A percentile compares a stretch with the other conserved stretches of the same genome.
Evolutionary conservation across 2,329 filamentous ascomycete genomes (phyloP).

Genomic region (Geosmithia morbida): DNA sequence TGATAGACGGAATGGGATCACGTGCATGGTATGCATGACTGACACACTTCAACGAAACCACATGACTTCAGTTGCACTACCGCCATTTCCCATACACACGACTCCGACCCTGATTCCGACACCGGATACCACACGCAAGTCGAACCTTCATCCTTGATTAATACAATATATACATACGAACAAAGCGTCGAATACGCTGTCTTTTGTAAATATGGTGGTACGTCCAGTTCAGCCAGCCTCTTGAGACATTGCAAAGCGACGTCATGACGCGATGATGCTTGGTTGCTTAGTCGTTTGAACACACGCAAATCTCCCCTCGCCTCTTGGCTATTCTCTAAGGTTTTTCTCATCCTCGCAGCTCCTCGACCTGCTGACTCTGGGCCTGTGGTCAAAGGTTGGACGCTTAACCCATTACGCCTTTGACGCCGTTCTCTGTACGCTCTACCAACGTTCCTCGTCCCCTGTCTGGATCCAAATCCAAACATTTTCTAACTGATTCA

Average conservation of each 20-base stretch:
- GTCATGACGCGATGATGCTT: neutral
- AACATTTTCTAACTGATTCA: neutral
- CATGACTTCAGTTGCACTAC: neutral
- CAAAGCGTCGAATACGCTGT: neutral
- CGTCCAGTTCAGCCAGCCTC: neutral
- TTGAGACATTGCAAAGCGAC: neutral
- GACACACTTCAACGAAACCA: neutral
- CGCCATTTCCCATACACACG: neutral
- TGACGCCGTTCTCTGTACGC: slow-evolving; percentile 81
- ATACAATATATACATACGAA: neutral
- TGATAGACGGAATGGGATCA: neutral
- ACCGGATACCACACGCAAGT: neutral
- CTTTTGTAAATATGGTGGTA: slow-evolving; percentile 1
- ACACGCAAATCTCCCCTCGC: neutral
- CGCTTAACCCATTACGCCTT: slow-evolving; percentile 89
- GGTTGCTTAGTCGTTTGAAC: neutral
- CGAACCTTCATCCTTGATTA: neutral
- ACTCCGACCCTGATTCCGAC: neutral
- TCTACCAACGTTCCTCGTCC: neutral
- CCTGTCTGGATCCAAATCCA: neutral
- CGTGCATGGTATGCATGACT: neutral
- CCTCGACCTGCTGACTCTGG: slow-evolving; percentile 55
- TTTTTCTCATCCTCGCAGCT: slow-evolving; percentile 25
- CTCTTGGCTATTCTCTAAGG: slow-evolving; percentile 15
- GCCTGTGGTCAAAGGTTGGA: slow-evolving; percentile 68